phyloP scores from a whole-genome alignment of 1,284 basidiomycete genomes.

The Mrakiaceae sp. region DNA sequence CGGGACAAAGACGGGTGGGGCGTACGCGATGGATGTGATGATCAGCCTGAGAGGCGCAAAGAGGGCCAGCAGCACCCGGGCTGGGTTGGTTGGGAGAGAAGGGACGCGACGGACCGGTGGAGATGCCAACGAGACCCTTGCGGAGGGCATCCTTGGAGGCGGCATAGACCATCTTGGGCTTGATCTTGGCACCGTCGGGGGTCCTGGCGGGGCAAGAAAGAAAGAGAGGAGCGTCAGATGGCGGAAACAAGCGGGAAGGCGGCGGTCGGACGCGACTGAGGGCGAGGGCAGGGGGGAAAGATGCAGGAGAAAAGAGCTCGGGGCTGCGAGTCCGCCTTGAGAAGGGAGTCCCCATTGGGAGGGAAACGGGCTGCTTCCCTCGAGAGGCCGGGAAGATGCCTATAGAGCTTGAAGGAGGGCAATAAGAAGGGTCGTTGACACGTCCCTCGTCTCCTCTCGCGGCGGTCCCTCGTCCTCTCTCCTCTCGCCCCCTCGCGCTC shows the following conservation, averaged over 20 bases:
- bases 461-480: background rate
- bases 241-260: background rate
- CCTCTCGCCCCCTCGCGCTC: background rate
- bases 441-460: too few species aligned
- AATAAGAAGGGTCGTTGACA: too few species aligned
- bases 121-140: constrained; percentile 15
- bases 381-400: too few species aligned
- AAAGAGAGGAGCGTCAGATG: background rate
- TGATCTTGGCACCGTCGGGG: constrained; percentile 77
- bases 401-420: too few species aligned
- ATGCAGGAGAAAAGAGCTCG: background rate
- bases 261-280: background rate
- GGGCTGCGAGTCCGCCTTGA: too few species aligned
- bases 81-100: background rate
- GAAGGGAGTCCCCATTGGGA: too few species aligned
- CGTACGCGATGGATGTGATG: constrained; percentile 20
- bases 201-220: constrained; percentile 47
- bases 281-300: background rate
- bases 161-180: constrained; percentile 89
- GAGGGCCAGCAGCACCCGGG: constrained; percentile 3
- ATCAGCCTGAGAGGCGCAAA: constrained; percentile 19
- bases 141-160: constrained; percentile 65
- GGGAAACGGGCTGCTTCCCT: too few species aligned
- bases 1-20: too few species aligned
- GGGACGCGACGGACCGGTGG: background rate